Base-by-base conservation (phyloP, 352 stramenopile genomes). In the Pythium phragmiticola region DNA sequence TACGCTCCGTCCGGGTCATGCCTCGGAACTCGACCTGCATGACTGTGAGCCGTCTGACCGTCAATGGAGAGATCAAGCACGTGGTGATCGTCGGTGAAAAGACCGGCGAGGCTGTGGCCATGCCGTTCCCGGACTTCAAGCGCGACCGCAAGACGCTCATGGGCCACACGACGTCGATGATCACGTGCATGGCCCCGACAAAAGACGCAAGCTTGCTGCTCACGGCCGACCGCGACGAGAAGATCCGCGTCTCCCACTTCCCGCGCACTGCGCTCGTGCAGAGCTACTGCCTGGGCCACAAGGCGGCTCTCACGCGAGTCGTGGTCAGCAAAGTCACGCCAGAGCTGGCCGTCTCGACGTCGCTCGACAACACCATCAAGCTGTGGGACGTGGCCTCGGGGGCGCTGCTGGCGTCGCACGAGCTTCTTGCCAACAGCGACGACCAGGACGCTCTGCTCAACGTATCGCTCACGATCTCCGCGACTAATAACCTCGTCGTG, bases 101-200 rank as follows among this genome's bases (percentile, higher is more conserved):
- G 75, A 91, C 86, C 5, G 86, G 86, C 30, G 84, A 95, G 61
- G 82, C 76, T n/a, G 72, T 92, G 30, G 86, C 81, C 51, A 77
- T 90, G 63, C 86, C 83, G 3, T 88, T 95, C 68, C 86, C 81
- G 4, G 75, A 90, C 64, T 71, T 92, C 17, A 60, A 72, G 23
- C 72, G 81, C 42, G 81, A 89, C 52, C 60, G 84, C 43, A 90
- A 89, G 79, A 88, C 75, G 57, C 70, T 95, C 41, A 61, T 95
- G 56, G 80, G 80, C 47, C 87, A 95, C 75, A 95, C 87, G 39
- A 94, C 87, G 54, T 95, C 87, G 23, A 95, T 95, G 81, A 79
- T 95, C 72, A 92, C 84, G 48, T 73, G 88, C 69, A 69, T 95
- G 60, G 74, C 75, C 11, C 63, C 88, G 17, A 88, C 77, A 42